phyloP scores from a whole-genome alignment of 2,329 filamentous ascomycete genomes.

The Beauveria australis region DNA sequence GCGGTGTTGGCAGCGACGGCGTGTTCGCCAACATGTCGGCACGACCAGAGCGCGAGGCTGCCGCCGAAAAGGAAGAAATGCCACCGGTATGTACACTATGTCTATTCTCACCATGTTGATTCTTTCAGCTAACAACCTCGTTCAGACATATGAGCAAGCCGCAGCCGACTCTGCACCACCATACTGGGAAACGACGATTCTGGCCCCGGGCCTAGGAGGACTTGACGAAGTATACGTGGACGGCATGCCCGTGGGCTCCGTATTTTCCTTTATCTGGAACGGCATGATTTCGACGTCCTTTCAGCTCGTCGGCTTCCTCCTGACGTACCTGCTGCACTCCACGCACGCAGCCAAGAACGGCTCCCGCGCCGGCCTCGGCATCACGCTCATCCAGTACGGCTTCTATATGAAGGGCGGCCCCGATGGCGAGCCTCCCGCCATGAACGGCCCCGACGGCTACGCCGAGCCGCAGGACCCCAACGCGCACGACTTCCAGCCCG shows the following conservation, averaged over 20 bases:
- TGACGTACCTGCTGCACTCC: constrained; percentile 96
- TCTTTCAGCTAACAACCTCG: background rate
- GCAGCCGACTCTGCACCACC: constrained; percentile 92
- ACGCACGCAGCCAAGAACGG: constrained; percentile 98
- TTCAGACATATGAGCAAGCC: constrained; percentile 92
- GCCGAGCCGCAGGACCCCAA: constrained; percentile 79
- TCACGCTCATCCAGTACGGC: constrained; percentile 92
- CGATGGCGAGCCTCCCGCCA: constrained; percentile 34
- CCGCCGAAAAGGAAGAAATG: constrained; percentile 69
- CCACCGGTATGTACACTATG: constrained; percentile 64
- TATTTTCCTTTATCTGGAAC: constrained; percentile 87
- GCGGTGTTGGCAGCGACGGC: constrained; percentile 76
- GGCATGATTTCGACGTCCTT: constrained; percentile 97
- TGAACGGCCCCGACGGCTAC: constrained; percentile 48
- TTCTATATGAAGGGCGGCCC: constrained; percentile 79
- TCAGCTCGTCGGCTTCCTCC: constrained; percentile 91
- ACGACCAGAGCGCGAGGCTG: constrained; percentile 70
- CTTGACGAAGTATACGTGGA: constrained; percentile 95
- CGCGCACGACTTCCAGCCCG: constrained; percentile 77
- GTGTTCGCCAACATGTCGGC: constrained; percentile 94
- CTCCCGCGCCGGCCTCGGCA: constrained; percentile 84
- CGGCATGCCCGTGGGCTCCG: constrained; percentile 81
- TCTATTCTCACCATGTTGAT: background rate
- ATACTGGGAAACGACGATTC: constrained; percentile 98
- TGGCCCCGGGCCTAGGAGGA: constrained; percentile 83